phyloP scores from a whole-genome alignment of 1,284 basidiomycete genomes.

The Gymnopus androsaceus region DNA sequence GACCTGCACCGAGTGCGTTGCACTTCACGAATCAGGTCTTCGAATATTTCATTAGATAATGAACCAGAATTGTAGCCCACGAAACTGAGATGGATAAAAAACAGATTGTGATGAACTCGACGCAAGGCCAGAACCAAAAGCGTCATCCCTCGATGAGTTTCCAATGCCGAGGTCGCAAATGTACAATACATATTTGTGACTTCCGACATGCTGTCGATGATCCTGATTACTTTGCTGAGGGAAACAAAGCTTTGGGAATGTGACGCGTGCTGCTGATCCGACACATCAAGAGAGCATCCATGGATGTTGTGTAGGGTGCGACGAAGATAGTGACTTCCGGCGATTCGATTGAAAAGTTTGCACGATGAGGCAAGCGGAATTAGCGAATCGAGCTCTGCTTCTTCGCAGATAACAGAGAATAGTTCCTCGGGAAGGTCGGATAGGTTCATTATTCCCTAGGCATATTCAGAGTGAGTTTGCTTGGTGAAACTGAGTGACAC shows the following conservation, averaged over 20 bases:
- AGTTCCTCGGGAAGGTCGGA: constrained; percentile 19
- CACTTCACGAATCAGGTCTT: neutral
- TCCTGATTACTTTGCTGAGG: too few relatives aligned
- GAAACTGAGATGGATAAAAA: neutral
- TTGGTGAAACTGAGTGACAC: too few relatives aligned
- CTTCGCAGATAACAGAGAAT: neutral
- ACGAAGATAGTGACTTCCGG: neutral
- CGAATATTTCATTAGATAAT: neutral
- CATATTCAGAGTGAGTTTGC: too few relatives aligned
- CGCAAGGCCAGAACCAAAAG: too few relatives aligned
- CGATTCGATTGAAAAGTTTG: too few relatives aligned
- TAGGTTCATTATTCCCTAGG: too few relatives aligned
- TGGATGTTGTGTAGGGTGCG: neutral
- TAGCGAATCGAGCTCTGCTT: neutral
- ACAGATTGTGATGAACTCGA: too few relatives aligned
- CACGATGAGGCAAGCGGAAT: neutral
- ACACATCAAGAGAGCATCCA: neutral
- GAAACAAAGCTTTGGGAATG: too few relatives aligned
- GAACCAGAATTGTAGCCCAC: neutral
- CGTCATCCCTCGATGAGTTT: too few relatives aligned
- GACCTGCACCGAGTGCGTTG: neutral
- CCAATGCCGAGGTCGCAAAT: too few relatives aligned
- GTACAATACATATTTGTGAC: too few relatives aligned
- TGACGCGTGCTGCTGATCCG: neutral
- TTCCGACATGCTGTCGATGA: too few relatives aligned